Evolutionary conservation across 371 early-diverging fungal species (phyloP), one percentile per base, ranked within the genome.

Genomic region (Mucor indicus): DNA sequence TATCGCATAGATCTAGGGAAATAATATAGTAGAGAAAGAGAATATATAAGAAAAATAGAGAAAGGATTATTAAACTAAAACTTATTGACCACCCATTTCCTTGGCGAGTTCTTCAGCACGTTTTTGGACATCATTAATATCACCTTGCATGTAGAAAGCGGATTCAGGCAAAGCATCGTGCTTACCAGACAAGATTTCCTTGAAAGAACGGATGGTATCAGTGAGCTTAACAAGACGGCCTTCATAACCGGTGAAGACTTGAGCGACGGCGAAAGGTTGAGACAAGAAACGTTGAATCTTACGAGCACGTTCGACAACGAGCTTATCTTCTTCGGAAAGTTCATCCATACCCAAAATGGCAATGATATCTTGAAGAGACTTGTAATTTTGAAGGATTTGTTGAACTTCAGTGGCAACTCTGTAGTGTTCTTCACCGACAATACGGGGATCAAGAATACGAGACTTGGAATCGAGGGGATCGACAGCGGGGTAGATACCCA

Each of bases 401-500:
- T 95, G 96, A 46, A 90, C 91, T 60, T 84, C 83, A 48, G 93
- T 92, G 81, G 96, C 96, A 44, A 90, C 82, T 53, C 84, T 77
- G 85, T 93, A 93, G 81, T 95, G 96, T 75, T 91, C 90, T 45
- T 85, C 80, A 65, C 96, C 94, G 58, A 95, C 92, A 57, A 93
- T 86, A 79, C 92, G 90, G 64, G 93, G 95, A 80, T 95, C 95
- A 37, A 93, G 77, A 74, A 93, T 89, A 80, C 95, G 92, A 46
- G 93, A 93, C 83, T 95, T 90, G 81, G 92, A 92, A 79, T 95
- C 95, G 48, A 95, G 88, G 43, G 95, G 95, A 75, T 95, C 97
- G 79, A 95, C 97, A 56, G 97, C 95, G 51, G 97, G 97, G 87
- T 95, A 97, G 76, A 95, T 95, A 90, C 94, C 97, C 74, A 95